A percentile compares a stretch with the other conserved stretches of the same genome.
These are phyloP conservation scores for Pseudocercospora pini-densiflorae DNA, from an alignment of 2,329 filamentous ascomycete species.

Conservation along the genomic window DNA sequence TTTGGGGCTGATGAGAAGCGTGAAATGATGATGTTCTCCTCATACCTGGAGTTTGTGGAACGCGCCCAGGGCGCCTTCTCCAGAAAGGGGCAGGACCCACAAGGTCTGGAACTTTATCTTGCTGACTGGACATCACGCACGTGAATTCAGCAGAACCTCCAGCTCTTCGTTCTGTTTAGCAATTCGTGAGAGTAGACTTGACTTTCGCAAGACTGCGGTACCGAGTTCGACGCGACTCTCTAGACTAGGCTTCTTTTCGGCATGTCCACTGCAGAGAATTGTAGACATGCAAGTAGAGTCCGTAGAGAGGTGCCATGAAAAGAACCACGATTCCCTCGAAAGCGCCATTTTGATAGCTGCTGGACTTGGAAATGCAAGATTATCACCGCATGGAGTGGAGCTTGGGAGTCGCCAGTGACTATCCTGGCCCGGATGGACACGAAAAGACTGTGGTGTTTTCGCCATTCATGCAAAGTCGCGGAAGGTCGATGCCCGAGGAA, in stretches of 20 bases:
- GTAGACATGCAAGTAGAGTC: background rate
- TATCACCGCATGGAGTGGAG: background rate
- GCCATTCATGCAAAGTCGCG: background rate
- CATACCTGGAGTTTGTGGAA: slow-evolving; percentile 6
- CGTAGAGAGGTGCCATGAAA: background rate
- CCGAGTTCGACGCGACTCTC: background rate
- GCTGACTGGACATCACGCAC: background rate
- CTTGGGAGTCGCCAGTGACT: background rate
- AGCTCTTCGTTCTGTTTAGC: background rate
- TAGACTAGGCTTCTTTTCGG: background rate
- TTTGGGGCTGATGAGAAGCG: slow-evolving; percentile 4
- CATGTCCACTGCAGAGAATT: background rate
- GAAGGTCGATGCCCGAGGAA: background rate
- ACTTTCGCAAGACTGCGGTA: background rate
- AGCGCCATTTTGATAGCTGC: background rate
- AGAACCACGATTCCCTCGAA: background rate
- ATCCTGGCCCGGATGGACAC: background rate
- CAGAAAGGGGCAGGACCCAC: slow-evolving; percentile 10
- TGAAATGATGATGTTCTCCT: slow-evolving; percentile 2
- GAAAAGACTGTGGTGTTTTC: background rate
- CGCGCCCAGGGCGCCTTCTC: slow-evolving; percentile 13
- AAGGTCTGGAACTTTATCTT: slow-evolving; percentile 7
- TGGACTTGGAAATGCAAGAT: too few species aligned
- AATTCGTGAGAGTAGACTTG: background rate
- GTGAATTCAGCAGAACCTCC: background rate